phyloP scores from a whole-genome alignment of 805 yeast species.

The Metschnikowia henanensis region DNA sequence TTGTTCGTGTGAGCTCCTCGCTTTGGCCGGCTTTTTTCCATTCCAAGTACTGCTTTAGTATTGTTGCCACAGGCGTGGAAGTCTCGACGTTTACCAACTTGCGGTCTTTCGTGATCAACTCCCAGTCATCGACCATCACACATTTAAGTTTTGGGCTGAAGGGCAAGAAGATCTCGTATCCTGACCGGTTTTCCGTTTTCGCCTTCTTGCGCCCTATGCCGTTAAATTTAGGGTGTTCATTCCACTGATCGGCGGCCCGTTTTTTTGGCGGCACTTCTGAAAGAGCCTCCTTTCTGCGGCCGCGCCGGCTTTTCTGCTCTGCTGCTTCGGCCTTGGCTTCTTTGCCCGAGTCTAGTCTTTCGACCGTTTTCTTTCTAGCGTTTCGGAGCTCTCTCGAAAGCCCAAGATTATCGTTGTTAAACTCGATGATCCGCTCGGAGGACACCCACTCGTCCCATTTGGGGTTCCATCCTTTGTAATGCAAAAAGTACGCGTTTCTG shows the following conservation, averaged over 20 bases:
- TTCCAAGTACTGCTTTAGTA: constrained; percentile 53
- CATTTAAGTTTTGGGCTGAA: constrained; percentile 71
- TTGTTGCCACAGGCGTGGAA: constrained; percentile 48
- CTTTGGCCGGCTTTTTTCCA: constrained; percentile 19
- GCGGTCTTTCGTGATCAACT: constrained; percentile 77
- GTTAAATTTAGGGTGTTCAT: constrained; percentile 3
- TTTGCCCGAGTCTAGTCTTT: constrained; percentile 16
- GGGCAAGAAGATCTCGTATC: constrained; percentile 49
- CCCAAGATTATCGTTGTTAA: constrained; percentile 64
- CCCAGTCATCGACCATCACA: constrained; percentile 91
- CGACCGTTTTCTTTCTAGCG: constrained; percentile 20
- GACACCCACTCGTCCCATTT: constrained; percentile 98
- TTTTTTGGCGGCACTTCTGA: constrained; percentile 8
- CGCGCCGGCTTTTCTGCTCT: constrained; percentile 7
- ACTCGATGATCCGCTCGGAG: constrained; percentile 62
- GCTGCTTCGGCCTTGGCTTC: constrained; percentile 14
- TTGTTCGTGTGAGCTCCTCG: background rate
- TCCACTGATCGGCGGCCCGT: background rate
- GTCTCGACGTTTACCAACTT: constrained; percentile 68
- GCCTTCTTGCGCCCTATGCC: constrained; percentile 11
- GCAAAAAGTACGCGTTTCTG: constrained; percentile 60
- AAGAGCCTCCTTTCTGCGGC: constrained; percentile 9
- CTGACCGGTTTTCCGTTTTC: constrained; percentile 26
- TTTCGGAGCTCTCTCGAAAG: constrained; percentile 27
- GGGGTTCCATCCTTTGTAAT: constrained; percentile 93